phyloP scores from a whole-genome alignment of 495 filamentous ascomycete genomes.

The Cercophora sp. region DNA sequence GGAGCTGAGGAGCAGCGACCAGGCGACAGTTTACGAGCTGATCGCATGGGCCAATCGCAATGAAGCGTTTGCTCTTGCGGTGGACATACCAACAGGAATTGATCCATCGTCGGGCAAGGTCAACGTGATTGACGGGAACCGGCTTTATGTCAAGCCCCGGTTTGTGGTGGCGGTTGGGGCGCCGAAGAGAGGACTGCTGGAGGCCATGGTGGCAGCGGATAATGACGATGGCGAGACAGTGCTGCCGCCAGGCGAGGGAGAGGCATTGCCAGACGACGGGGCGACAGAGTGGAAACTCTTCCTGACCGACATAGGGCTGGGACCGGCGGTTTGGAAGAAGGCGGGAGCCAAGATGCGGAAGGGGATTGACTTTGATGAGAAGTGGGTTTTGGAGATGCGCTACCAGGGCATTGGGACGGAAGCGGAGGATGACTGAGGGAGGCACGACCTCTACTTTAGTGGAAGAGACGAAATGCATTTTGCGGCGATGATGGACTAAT shows the following conservation, averaged over 20 bases:
- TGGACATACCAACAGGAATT: constrained; percentile 85
- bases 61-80: constrained; percentile 70
- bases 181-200: constrained; percentile 76
- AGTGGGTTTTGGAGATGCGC: constrained; percentile 70
- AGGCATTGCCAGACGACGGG: constrained; percentile 25
- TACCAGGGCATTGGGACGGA: constrained; percentile 37
- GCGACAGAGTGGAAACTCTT: constrained; percentile 63
- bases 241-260: constrained; percentile 16
- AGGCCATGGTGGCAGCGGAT: constrained; percentile 59
- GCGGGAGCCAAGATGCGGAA: constrained; percentile 72
- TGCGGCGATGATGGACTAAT: too few species aligned
- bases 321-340: constrained; percentile 77
- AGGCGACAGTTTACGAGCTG: constrained; percentile 74
- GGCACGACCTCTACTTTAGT: too few species aligned
- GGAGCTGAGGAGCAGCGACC: constrained; percentile 74
- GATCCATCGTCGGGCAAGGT: constrained; percentile 69
- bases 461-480: too few species aligned
- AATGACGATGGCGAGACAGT: constrained; percentile 44
- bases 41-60: constrained; percentile 84
- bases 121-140: constrained; percentile 57
- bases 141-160: constrained; percentile 67
- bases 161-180: constrained; percentile 79
- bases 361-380: constrained; percentile 78
- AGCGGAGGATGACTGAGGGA: constrained; percentile 19
- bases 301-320: constrained; percentile 83